Base-by-base conservation (phyloP, 2,329 filamentous ascomycete genomes). In the Fusarium sp. region DNA sequence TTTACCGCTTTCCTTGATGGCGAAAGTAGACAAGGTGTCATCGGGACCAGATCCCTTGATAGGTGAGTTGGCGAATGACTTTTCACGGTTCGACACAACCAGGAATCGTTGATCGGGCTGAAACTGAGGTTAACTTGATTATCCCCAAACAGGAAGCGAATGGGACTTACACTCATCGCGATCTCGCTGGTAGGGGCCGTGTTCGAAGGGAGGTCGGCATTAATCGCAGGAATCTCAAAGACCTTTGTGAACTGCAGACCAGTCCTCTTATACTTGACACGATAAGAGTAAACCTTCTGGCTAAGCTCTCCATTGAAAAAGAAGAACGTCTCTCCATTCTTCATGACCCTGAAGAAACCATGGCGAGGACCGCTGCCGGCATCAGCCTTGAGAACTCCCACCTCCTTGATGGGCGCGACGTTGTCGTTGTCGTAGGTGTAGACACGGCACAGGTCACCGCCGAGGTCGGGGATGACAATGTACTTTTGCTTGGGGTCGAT, bases 271-370 rank as follows among this genome's bases (percentile, higher is more conserved):
- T 78, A 78, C 29, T 66, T 69, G 11, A 78, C 76, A 1, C 69
- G 64, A 7, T 78, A 78, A 6, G 76, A 77, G 56, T 78, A 75
- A 0, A 78, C 69, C 60, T 78, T 78, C 29, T 78, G 76, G 18
- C 67, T 62, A 13, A 78, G 66, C 31, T 78, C 76, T 2, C 76
- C 76, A 0, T 78, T 72, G 20, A 78, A 78, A 24, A 76, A 76
- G 34, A 78, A 78, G 22, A 75, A 78, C 0, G 75, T 78, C 7
- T 77, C 66, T 2, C 76, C 75, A 5, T 66, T 76, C 2, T 59
- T 37, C 50, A 69, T 76, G n/a, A 76, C 37, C 9, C 68, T 66
- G 52, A 78, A 78, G 42, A 78, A 70, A 0, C 76, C 76, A 11
- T 78, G 76, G 5, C 76, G 76, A 0, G 76, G 76, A 6, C 76